These are phyloP conservation scores for Globisporangium heterothallicum DNA, from an alignment of 352 stramenopile species.

Conservation along the genomic window DNA sequence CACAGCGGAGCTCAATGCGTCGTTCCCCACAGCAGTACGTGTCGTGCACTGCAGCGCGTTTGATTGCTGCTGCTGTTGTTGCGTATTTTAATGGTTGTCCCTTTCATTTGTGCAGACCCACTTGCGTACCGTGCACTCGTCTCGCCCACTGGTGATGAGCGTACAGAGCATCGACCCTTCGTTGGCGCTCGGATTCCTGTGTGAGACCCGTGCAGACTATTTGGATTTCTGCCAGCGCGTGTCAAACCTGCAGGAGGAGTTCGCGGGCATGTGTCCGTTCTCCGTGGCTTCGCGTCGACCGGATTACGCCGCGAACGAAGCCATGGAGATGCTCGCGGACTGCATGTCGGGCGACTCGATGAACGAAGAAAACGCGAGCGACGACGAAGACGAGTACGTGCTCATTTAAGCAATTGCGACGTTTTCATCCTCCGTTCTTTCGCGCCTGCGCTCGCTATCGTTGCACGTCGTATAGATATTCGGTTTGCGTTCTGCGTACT, in stretches of 20 bases:
- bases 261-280: conserved; percentile 8
- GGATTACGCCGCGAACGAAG: conserved; percentile 9
- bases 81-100: conserved; percentile 8
- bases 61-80: neutral
- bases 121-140: conserved; percentile 48
- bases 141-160: conserved; percentile 65
- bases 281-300: conserved; percentile 7
- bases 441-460: neutral
- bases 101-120: conserved; percentile 32
- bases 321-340: conserved; percentile 7
- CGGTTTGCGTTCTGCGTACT: neutral
- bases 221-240: conserved; percentile 47
- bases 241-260: conserved; percentile 1
- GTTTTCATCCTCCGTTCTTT: conserved; percentile 33
- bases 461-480: neutral
- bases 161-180: conserved; percentile 91
- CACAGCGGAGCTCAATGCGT: conserved; percentile 58
- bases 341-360: conserved; percentile 10
- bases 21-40: conserved; percentile 66
- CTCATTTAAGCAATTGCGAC: conserved; percentile 7
- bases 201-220: conserved; percentile 68
- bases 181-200: conserved; percentile 92
- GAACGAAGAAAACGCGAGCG: conserved; percentile 14
- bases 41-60: neutral
- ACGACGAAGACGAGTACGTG: conserved; percentile 14